Base-by-base conservation (phyloP, 2,329 filamentous ascomycete species). In the Lasiodiplodia sp. region DNA sequence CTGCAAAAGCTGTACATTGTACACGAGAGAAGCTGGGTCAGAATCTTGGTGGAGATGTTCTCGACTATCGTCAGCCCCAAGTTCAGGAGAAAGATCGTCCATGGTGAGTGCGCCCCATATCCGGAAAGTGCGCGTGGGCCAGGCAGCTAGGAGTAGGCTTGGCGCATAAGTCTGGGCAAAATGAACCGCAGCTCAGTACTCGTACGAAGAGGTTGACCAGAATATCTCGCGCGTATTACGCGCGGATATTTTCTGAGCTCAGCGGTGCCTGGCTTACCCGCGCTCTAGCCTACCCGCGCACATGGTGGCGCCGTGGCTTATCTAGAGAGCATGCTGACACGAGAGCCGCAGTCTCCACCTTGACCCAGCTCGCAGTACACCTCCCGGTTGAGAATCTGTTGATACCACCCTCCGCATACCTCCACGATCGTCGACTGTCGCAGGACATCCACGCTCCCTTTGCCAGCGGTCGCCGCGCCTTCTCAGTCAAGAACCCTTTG, bases 11-110 rank as follows among this genome's bases (percentile, higher is more conserved):
- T 88, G 52, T 87, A 86, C 75, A 85, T 88, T 73, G 86, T 87
- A 66, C 86, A 87, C 74, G 85, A 87, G 73, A 82, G 85, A 68
- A 85, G 83, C 31, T 88, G 86, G 85, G 84, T 87, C 40, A 77
- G 85, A 67, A 85, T 87, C 53, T 76, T 87, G 71, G 80, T 86
- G 23, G 85, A 87, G 73, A 83, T 87, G 68, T 85, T 87, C 75
- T 85, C 84, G 3, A 86, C 85, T 31, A 84, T 88, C 64, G 85
- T 87, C 23, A 86, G 84, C 69, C 84, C 84, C 40, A 88, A 88
- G 73, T 87, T 87, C 72, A 79, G 84, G 74, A 81, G 84, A 74
- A 88, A 88, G 79, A 85, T 87, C 53, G 79, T 86, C n/a, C 85
- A 87, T 73, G 77, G 83, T 84, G 77, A 69, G 81, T 71, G 8